Evolutionary conservation across 225 moss, liverwort and hornwort genomes (phyloP), one percentile per base, ranked within the genome.

Genomic region (Takakia lepidozioides): DNA sequence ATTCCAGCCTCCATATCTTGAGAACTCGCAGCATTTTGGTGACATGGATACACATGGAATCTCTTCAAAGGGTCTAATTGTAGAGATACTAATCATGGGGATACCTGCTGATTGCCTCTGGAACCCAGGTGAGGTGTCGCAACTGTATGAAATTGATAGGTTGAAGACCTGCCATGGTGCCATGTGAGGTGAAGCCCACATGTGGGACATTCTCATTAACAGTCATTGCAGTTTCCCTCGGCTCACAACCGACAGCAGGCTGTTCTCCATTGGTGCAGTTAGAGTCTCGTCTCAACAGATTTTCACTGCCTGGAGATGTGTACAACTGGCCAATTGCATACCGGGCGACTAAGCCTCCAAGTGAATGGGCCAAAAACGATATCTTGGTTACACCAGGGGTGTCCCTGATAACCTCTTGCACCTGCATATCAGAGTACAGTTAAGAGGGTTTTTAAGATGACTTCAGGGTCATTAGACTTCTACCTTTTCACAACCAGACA

Each of bases 341-440:
- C 38, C 95, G 74, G 43, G 82, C 46, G 27, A 91, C 68, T 59
- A 98, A 66, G 5, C 95, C 95, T 7, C 95, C 95, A 20, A 98
- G 85, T 42, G 95, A 98, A 56, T 98, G 95, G 14, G 70, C 52
- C 40, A 98, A 46, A 58, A 98, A 81, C 11, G 95, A 98, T 27
- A 98, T 78, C 39, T 76, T 83, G 8, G 47, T 69, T 51, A 85
- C 71, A 4, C 73, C 81, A 39, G 75, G 87, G 16, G 77, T 68
- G 8, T 38, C 25, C 21, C 37, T 14, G 23, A 81, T 47, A 4
- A 78, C 51, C 24, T 72, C 49, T 60, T 40, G 63, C 41, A 92
- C 85, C 87, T 87, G 71, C 21, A 64, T 56, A n/a, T n/a, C n/a
- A n/a, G n/a, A n/a, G n/a, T n/a, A n/a, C n/a, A n/a, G n/a, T n/a